Conservation (phyloP, 2,329 filamentous ascomycete genomes). For the Diaporthe ampelina region DNA sequence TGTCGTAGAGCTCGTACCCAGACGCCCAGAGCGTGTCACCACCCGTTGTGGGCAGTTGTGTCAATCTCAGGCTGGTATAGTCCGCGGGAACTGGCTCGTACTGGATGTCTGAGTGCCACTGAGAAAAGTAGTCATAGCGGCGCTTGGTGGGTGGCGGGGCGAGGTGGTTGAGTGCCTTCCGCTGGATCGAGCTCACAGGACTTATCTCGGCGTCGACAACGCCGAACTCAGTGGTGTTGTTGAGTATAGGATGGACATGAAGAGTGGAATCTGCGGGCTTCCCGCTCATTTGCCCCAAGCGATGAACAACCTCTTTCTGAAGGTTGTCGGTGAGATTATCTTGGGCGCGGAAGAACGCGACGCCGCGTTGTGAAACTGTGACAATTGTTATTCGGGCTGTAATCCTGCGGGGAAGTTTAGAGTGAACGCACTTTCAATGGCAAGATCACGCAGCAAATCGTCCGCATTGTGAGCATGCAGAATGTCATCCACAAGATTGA, state of each 20-base stretch:
- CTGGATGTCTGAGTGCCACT: slow-evolving; percentile 68
- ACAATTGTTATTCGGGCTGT: not conserved
- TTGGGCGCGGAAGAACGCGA: slow-evolving; percentile 65
- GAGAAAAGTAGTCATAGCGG: slow-evolving; percentile 57
- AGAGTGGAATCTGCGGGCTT: slow-evolving; percentile 61
- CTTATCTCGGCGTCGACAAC: slow-evolving; percentile 58
- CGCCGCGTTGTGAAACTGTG: slow-evolving; percentile 63
- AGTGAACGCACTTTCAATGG: slow-evolving; percentile 40
- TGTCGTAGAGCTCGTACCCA: slow-evolving; percentile 72
- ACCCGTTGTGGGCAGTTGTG: slow-evolving; percentile 67
- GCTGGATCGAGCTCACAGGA: slow-evolving; percentile 58
- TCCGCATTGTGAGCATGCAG: slow-evolving; percentile 34
- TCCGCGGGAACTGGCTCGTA: slow-evolving; percentile 73
- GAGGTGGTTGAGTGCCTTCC: slow-evolving; percentile 47
- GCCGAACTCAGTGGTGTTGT: slow-evolving; percentile 56
- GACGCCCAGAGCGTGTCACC: slow-evolving; percentile 75
- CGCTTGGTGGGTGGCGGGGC: slow-evolving; percentile 45
- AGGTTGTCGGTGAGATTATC: slow-evolving; percentile 58
- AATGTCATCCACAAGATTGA: slow-evolving; percentile 41
- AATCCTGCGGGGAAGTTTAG: no score
- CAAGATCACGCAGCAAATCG: slow-evolving; percentile 38
- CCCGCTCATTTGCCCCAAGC: slow-evolving; percentile 62
- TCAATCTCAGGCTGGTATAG: slow-evolving; percentile 71
- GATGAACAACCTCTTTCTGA: slow-evolving; percentile 61
- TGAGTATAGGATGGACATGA: slow-evolving; percentile 62